Base-by-base conservation (phyloP, 164 flowering plant genomes). In the Dillenia turbinata region DNA sequence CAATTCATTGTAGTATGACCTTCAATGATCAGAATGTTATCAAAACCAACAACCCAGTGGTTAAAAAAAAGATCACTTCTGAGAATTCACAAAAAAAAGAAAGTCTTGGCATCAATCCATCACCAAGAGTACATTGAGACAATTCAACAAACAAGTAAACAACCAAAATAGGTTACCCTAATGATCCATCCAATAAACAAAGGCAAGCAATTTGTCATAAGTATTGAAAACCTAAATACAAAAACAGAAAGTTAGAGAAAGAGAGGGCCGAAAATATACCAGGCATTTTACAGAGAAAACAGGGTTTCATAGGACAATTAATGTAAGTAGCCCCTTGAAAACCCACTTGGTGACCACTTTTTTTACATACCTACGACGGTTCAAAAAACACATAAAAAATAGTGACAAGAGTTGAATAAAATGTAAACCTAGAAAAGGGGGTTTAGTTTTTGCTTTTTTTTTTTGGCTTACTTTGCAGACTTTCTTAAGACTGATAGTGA, bases 241-340 rank as follows among this genome's bases (percentile, higher is more conserved):
- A 51, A 51, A 14, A 51, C n/a, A 33, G 9, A 24, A 44, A 10
- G 26, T 8, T 16, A 60, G 5, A 56, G 13, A 15, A 43, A 9
- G 13, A 15, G 49, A 9, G n/a, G 40, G 48, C 12, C 4, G 15
- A 5, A 33, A 54, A 72, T 10, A 68, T 69, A 90, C 97, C 96
- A 49, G 97, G 96, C 85, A 79, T 71, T 81, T 90, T 93, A 77
- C 97, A 90, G 13, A 94, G 86, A 57, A 85, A 94, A 69, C 98
- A 94, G 0, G 98, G 98, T 56, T 89, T 90, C 89, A 82, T 83
- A 3, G 97, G 98, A 66, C 98, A 94, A 73, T 94, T 97, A 50
- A 94, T 81, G 71, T 91, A 94, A 0, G 98, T 94, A 49, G 98
- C 97, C 1, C 97, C 98, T 67, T 74, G 76, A 56, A 94, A 91